Evolutionary conservation across 116 monocot species (phyloP).

Genomic region (Iris pallida): DNA sequence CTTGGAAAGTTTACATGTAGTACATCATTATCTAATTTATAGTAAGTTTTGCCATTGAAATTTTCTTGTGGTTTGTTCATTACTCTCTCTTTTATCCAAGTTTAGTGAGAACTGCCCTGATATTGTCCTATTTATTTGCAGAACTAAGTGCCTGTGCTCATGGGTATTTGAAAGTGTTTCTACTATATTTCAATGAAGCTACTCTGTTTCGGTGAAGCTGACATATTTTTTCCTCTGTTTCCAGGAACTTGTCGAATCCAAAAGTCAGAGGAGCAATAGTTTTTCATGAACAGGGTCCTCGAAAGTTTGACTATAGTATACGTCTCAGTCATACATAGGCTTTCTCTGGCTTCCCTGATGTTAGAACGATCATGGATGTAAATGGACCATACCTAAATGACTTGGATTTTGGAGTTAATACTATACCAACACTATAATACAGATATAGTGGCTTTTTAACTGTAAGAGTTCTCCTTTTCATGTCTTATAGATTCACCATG

Average conservation of each 20-base stretch:
- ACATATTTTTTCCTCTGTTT: conserved; percentile 15
- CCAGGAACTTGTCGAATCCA: conserved; percentile 81
- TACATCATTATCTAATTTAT: too few relatives aligned
- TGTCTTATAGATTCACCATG: not conserved
- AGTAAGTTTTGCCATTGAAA: too few relatives aligned
- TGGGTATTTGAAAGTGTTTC: not conserved
- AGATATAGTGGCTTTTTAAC: conserved; percentile 87
- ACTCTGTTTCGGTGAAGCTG: not conserved
- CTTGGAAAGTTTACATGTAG: too few relatives aligned
- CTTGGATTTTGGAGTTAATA: conserved; percentile 61
- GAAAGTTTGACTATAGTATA: conserved; percentile 86
- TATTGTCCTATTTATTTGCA: not conserved
- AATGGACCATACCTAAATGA: conserved; percentile 90
- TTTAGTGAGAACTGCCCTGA: too few relatives aligned
- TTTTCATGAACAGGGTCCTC: conserved; percentile 81
- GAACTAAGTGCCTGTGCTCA: not conserved
- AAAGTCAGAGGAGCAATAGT: conserved; percentile 81
- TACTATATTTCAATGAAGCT: not conserved
- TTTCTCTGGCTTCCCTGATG: conserved; percentile 87
- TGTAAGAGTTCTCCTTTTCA: conserved; percentile 40
- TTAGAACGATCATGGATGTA: conserved; percentile 86
- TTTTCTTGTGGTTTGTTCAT: too few relatives aligned
- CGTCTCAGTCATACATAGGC: conserved; percentile 93
- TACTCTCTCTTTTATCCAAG: too few relatives aligned
- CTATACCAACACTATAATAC: conserved; percentile 80